phyloP scores from a whole-genome alignment of 768 basidiomycete genomes.

The Tulasnella sp. region DNA sequence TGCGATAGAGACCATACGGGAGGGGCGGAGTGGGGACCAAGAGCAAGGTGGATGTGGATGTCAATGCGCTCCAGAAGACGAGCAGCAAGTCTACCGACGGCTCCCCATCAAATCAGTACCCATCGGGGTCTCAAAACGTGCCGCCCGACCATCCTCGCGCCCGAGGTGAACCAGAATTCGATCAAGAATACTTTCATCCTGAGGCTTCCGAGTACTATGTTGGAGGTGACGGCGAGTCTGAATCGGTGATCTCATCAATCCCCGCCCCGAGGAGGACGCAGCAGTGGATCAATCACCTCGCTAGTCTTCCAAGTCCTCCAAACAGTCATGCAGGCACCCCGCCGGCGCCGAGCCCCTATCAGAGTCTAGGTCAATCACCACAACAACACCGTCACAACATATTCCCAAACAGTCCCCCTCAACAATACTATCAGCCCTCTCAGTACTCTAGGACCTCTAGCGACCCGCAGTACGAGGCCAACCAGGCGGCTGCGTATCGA shows the following conservation, averaged over 20 bases:
- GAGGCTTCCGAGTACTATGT: no score
- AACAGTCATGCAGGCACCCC: constrained; percentile 2
- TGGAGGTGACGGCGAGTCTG: constrained; percentile 5
- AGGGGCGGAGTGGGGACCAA: constrained; percentile 15
- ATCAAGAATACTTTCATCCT: no score
- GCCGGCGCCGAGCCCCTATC: not conserved
- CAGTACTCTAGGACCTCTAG: constrained; percentile 4
- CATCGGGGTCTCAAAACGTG: no score
- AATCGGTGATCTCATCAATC: constrained; percentile 6
- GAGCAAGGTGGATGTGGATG: not conserved
- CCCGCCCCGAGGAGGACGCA: constrained; percentile 11
- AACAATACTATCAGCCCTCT: not conserved
- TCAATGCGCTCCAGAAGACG: not conserved
- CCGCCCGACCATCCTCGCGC: no score
- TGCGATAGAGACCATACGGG: constrained; percentile 7
- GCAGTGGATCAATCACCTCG: constrained; percentile 11
- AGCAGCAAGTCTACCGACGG: not conserved
- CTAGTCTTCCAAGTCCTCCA: constrained; percentile 6
- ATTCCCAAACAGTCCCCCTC: constrained; percentile 3
- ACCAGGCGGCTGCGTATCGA: not conserved
- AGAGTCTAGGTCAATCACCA: not conserved
- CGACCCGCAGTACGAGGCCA: not conserved
- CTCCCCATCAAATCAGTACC: no score
- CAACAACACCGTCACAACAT: no score
- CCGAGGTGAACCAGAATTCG: no score